These are phyloP conservation scores for Creolimax fragrantissima DNA, from an alignment of 78 protist species.

Conservation along the genomic window DNA sequence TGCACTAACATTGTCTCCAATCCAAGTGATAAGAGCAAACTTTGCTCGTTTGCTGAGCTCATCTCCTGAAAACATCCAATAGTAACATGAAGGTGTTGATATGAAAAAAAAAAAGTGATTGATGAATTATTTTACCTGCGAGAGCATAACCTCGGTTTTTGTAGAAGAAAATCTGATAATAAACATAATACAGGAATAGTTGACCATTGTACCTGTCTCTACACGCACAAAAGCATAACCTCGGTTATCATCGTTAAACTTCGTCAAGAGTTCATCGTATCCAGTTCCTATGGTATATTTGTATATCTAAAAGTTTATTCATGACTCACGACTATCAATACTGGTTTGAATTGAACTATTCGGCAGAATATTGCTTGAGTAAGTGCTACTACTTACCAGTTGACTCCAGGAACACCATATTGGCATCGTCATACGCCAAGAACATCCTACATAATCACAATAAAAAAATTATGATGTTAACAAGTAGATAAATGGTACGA, in stretches of 20 bases:
- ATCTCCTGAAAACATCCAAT: no score
- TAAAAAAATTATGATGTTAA: not conserved
- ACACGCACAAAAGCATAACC: constrained; percentile 43
- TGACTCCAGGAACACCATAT: not conserved
- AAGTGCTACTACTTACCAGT: not conserved
- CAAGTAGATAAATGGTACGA: not conserved
- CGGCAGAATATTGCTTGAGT: no score
- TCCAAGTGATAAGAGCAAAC: constrained; percentile 36
- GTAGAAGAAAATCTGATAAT: no score
- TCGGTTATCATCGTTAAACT: constrained; percentile 1
- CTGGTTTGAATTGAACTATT: no score
- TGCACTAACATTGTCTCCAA: constrained; percentile 28
- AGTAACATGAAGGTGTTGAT: no score
- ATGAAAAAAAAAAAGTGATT: no score
- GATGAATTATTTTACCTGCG: no score
- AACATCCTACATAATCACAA: not conserved
- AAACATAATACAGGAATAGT: no score
- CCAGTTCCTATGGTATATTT: constrained; percentile 21
- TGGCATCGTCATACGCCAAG: constrained; percentile 22
- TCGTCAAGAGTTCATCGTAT: constrained; percentile 24
- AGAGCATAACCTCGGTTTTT: no score
- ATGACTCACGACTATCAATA: no score
- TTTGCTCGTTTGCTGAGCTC: constrained; percentile 40
- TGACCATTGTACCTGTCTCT: constrained; percentile 41
- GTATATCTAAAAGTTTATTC: no score